Conservation (phyloP, 371 early-diverging fungal genomes). For the Zychaea mexicana region DNA sequence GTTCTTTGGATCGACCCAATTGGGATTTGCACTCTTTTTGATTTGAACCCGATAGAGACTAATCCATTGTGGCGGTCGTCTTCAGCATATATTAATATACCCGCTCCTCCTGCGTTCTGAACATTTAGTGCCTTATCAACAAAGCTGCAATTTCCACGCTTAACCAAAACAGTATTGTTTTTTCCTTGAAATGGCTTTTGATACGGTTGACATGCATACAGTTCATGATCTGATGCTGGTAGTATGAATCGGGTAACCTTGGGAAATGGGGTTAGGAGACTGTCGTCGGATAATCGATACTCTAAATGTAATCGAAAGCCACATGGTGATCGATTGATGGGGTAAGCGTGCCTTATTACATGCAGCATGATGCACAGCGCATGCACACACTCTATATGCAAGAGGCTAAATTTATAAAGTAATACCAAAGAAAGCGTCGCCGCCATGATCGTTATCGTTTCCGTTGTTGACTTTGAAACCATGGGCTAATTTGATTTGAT, state of each 20-base stretch:
- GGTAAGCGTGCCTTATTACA: too few relatives aligned
- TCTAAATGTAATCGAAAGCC: conserved; percentile 2
- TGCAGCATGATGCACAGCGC: too few relatives aligned
- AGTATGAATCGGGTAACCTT: not conserved
- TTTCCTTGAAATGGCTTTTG: not conserved
- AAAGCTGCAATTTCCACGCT: conserved; percentile 15
- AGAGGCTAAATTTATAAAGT: too few relatives aligned
- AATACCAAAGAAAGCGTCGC: too few relatives aligned
- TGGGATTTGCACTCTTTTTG: conserved; percentile 12
- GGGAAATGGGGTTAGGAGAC: not conserved
- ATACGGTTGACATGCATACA: not conserved
- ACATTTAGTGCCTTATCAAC: conserved; percentile 16
- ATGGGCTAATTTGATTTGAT: conserved; percentile 11
- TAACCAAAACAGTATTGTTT: conserved; percentile 12
- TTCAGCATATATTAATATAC: conserved; percentile 10
- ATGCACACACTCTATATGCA: too few relatives aligned
- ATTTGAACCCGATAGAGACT: conserved; percentile 1
- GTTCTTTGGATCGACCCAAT: conserved; percentile 4
- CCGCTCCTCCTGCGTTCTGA: conserved; percentile 17
- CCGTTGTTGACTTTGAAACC: conserved; percentile 3
- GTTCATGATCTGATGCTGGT: not conserved
- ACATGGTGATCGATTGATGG: too few relatives aligned
- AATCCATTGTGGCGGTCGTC: not conserved
- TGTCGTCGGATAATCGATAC: conserved; percentile 5
- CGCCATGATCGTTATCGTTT: not conserved